phyloP scores from a whole-genome alignment of 345 rosid species.

The Pugionium cornutum region DNA sequence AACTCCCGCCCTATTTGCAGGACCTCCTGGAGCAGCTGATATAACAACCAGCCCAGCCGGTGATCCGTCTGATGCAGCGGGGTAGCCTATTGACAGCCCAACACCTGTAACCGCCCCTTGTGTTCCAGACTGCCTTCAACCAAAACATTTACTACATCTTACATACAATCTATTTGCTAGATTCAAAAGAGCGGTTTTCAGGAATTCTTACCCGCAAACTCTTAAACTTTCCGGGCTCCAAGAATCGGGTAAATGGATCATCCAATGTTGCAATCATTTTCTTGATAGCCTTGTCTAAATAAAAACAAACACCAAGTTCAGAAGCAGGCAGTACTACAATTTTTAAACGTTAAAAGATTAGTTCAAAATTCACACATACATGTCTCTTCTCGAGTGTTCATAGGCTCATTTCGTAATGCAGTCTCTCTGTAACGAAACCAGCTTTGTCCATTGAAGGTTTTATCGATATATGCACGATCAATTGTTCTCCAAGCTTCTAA shows the following conservation, averaged over 20 bases:
- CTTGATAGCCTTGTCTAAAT: constrained; percentile 74
- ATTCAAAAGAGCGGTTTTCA: constrained; percentile 19
- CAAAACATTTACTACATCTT: constrained; percentile 47
- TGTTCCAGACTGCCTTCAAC: constrained; percentile 98
- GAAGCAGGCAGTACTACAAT: background rate
- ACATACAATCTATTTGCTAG: constrained; percentile 17
- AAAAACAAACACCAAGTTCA: constrained; percentile 34
- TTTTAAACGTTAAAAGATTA: background rate
- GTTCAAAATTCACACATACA: constrained; percentile 46
- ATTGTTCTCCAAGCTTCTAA: constrained; percentile 97
- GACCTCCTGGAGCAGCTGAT: constrained; percentile 91
- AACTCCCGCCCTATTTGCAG: constrained; percentile 82
- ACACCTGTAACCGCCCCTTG: constrained; percentile 94
- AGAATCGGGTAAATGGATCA: constrained; percentile 92
- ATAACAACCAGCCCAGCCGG: constrained; percentile 74
- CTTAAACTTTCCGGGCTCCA: constrained; percentile 90
- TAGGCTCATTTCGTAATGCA: constrained; percentile 81
- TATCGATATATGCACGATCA: constrained; percentile 89
- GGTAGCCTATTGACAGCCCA: constrained; percentile 92
- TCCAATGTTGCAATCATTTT: constrained; percentile 89
- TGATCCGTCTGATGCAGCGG: constrained; percentile 54
- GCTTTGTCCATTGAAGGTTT: constrained; percentile 90
- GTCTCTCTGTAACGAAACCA: constrained; percentile 97
- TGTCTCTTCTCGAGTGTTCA: constrained; percentile 87
- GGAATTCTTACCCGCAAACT: constrained; percentile 72